phyloP scores from a whole-genome alignment of 2,329 filamentous ascomycete species.

The Pseudogymnoascus sp. region DNA sequence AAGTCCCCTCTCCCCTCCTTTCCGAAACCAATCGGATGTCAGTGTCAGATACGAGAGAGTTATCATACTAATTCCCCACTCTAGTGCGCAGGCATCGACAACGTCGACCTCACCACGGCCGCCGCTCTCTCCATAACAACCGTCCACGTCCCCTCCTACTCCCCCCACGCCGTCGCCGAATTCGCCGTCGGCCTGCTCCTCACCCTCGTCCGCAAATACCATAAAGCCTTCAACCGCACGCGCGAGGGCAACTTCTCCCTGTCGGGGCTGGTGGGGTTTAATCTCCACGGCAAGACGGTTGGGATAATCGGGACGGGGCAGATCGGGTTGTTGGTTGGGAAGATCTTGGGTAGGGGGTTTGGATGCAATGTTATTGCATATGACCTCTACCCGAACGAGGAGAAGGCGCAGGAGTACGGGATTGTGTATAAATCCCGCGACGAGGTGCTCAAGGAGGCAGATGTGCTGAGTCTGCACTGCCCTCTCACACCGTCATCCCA shows the following conservation, averaged over 20 bases:
- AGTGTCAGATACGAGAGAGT: not conserved
- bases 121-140: conserved; percentile 49
- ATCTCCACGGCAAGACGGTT: conserved; percentile 56
- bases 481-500: conserved; percentile 45
- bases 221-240: conserved; percentile 60
- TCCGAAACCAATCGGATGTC: not conserved
- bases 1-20: not conserved
- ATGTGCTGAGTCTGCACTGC: not conserved
- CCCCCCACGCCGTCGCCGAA: conserved; percentile 62
- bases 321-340: conserved; percentile 54
- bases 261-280: conserved; percentile 54
- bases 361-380: conserved; percentile 54
- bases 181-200: conserved; percentile 60
- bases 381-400: conserved; percentile 31
- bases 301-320: conserved; percentile 57
- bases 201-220: conserved; percentile 59
- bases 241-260: conserved; percentile 62
- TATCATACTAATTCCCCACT: conserved; percentile 26
- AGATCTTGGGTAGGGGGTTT: conserved; percentile 53
- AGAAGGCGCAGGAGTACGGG: not conserved
- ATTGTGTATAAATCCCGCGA: not conserved
- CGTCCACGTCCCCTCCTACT: conserved; percentile 60
- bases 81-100: conserved; percentile 65
- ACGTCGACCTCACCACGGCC: conserved; percentile 53
- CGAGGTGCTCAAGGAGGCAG: not conserved